A percentile compares a stretch with the other conserved stretches of the same genome.
phyloP scores from a whole-genome alignment of 768 basidiomycete species.

The Podaxis mareebaensis region DNA sequence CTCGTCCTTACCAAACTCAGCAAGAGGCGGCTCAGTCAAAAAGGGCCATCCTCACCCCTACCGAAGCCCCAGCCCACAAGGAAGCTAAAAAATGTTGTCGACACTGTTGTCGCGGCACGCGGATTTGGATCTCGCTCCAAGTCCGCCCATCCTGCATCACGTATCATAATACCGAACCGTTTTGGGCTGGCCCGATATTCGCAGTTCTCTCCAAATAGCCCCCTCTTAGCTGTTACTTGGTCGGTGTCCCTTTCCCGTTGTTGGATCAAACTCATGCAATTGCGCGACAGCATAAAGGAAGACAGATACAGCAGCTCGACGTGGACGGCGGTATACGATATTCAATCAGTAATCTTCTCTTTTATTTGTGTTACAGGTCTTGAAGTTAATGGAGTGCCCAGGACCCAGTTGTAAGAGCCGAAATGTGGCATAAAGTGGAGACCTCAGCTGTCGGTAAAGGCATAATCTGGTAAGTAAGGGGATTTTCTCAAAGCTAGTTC shows the following conservation, averaged over 20 bases:
- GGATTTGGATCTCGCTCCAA: neutral
- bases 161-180: constrained; percentile 1
- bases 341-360: neutral
- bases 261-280: neutral
- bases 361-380: neutral
- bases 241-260: neutral
- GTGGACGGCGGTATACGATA: neutral
- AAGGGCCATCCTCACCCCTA: neutral
- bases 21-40: neutral
- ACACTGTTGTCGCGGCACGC: neutral
- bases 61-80: neutral
- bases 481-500: neutral
- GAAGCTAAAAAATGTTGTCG: neutral
- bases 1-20: constrained; percentile 8
- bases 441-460: neutral
- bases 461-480: neutral
- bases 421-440: constrained; percentile 4
- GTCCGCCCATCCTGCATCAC: neutral
- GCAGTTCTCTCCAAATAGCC: neutral
- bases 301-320: neutral
- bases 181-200: neutral
- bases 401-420: neutral
- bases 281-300: neutral
- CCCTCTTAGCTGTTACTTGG: constrained; percentile 7
- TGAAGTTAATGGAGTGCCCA: neutral